These are phyloP conservation scores for Alternaria triticina DNA, from an alignment of 2,329 filamentous ascomycete species.

Conservation along the genomic window DNA sequence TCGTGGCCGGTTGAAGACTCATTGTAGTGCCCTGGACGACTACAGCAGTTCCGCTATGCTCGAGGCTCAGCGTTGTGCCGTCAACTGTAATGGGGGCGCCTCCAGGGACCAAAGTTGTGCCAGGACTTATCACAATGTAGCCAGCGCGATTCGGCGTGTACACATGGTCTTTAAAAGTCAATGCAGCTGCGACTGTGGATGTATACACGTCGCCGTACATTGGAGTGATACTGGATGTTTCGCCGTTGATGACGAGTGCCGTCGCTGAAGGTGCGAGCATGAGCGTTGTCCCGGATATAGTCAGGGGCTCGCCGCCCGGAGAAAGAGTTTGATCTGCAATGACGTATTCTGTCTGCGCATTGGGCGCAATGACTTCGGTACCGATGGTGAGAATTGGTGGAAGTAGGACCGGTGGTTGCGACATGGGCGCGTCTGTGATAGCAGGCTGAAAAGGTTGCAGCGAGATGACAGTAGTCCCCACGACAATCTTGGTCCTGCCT, in stretches of 20 bases:
- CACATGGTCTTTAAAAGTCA: conserved; percentile 45
- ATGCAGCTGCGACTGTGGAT: conserved; percentile 30
- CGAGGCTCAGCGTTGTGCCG: conserved; percentile 43
- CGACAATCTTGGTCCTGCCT: conserved; percentile 27
- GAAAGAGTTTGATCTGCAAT: conserved; percentile 40
- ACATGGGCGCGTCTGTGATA: conserved; percentile 23
- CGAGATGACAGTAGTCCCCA: conserved; percentile 26
- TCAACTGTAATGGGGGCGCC: conserved; percentile 43
- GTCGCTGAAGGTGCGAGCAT: conserved; percentile 45
- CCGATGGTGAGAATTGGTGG: conserved; percentile 30
- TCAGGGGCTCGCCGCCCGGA: conserved; percentile 44
- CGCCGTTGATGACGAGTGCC: conserved; percentile 46
- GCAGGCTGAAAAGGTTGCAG: conserved; percentile 13
- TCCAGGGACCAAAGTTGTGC: conserved; percentile 46
- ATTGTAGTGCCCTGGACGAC: conserved; percentile 35
- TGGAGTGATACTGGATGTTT: conserved; percentile 27
- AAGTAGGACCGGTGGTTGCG: conserved; percentile 12
- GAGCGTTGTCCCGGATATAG: conserved; percentile 44
- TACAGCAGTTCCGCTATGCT: conserved; percentile 33
- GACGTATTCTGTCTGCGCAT: conserved; percentile 33
- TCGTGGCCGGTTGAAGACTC: conserved; percentile 27
- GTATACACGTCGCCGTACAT: conserved; percentile 28
- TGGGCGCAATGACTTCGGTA: conserved; percentile 28
- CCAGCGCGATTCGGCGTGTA: conserved; percentile 54
- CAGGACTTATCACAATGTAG: conserved; percentile 50